These are phyloP conservation scores for Lactarius akahatsu DNA, from an alignment of 768 basidiomycete genomes.

Conservation along the genomic window DNA sequence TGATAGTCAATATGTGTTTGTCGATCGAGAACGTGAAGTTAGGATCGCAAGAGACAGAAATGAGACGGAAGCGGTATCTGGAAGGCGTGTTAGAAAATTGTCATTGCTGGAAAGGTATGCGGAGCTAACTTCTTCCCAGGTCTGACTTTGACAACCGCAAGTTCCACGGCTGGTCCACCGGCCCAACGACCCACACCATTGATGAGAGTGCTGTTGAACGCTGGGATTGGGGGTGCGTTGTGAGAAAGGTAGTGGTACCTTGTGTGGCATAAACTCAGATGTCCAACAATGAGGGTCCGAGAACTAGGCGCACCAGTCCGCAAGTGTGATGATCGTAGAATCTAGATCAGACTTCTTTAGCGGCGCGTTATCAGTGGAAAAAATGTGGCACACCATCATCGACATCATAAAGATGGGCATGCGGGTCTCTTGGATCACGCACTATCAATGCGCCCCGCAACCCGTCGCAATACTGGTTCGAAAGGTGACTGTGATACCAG, in stretches of 20 bases:
- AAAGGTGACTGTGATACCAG: conserved; percentile 52
- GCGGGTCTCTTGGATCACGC: conserved; percentile 6
- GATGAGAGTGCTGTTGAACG: conserved; percentile 8
- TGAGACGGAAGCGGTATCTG: conserved; percentile 42
- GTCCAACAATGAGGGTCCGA: background rate
- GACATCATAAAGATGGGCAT: conserved; percentile 37
- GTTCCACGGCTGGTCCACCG: conserved; percentile 37
- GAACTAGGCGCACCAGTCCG: conserved; percentile 35
- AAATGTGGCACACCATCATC: conserved; percentile 34
- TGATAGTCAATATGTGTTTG: conserved; percentile 45
- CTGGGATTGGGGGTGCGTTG: background rate
- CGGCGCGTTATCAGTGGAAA: background rate
- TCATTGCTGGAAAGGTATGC: background rate
- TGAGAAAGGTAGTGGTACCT: conserved; percentile 8
- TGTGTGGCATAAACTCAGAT: background rate
- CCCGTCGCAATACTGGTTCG: conserved; percentile 55
- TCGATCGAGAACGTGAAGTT: conserved; percentile 48
- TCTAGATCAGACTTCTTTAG: conserved; percentile 29
- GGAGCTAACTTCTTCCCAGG: conserved; percentile 33
- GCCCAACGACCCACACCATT: conserved; percentile 46
- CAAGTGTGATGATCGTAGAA: conserved; percentile 42
- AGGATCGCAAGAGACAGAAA: conserved; percentile 47
- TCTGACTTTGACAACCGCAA: conserved; percentile 42
- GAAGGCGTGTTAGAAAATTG: background rate
- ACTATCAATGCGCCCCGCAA: conserved; percentile 50